These are phyloP conservation scores for Tirmania nivea DNA, from an alignment of 495 filamentous ascomycete species.

Conservation along the genomic window DNA sequence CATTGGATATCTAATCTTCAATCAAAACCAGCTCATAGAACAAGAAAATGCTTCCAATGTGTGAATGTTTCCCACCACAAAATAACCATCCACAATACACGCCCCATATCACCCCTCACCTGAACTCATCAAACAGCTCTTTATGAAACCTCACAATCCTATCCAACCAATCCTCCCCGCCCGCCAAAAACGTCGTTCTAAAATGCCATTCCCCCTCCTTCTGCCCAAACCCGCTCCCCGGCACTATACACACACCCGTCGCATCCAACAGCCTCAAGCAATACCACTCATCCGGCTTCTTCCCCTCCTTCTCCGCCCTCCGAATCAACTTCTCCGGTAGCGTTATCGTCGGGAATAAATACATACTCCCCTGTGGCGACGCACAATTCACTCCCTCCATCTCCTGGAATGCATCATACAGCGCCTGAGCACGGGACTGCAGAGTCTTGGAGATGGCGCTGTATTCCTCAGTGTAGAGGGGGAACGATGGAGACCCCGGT, in stretches of 20 bases:
- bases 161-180: conserved; percentile 85
- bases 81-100: too few relatives aligned
- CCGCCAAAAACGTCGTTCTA: conserved; percentile 88
- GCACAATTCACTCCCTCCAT: conserved; percentile 94
- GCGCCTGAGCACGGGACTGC: conserved; percentile 51
- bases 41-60: too few relatives aligned
- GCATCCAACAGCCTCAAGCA: conserved; percentile 72
- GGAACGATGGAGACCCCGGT: conserved; percentile 56
- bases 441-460: conserved; percentile 44
- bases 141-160: conserved; percentile 74
- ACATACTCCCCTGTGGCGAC: conserved; percentile 81
- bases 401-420: conserved; percentile 69
- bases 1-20: too few relatives aligned
- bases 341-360: conserved; percentile 86
- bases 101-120: background rate
- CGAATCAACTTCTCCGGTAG: conserved; percentile 52
- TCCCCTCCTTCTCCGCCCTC: conserved; percentile 50
- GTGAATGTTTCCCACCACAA: too few relatives aligned
- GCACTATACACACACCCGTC: conserved; percentile 87
- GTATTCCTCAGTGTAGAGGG: conserved; percentile 67
- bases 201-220: conserved; percentile 82
- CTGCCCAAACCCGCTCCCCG: conserved; percentile 84
- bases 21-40: too few relatives aligned
- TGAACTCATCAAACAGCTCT: conserved; percentile 73
- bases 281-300: conserved; percentile 79